Evolutionary conservation across 2,329 filamentous ascomycete species (phyloP).

Genomic region (Aspergillus sp.): DNA sequence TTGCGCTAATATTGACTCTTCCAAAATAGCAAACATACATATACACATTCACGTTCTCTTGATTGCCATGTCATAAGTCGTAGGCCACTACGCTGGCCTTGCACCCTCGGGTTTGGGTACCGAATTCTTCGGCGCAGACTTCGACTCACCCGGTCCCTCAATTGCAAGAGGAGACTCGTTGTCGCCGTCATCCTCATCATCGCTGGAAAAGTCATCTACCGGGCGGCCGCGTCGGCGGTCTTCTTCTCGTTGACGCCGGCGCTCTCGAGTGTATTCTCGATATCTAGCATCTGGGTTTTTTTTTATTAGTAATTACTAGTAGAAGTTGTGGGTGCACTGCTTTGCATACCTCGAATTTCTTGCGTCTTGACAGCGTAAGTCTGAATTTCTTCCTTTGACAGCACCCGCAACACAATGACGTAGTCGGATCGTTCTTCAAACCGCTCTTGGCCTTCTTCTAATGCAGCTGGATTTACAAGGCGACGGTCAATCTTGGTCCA

Average conservation of each 20-base stretch:
- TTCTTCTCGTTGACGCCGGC: slow-evolving; percentile 45
- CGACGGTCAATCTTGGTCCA: slow-evolving; percentile 93
- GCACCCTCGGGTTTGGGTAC: slow-evolving; percentile 9
- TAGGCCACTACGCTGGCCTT: not conserved
- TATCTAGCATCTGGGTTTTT: slow-evolving; percentile 33
- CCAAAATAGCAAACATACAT: slow-evolving; percentile 1
- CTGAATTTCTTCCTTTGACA: slow-evolving; percentile 87
- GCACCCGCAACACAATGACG: slow-evolving; percentile 85
- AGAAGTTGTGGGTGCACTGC: not conserved
- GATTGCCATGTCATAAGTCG: not conserved
- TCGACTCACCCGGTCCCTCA: slow-evolving; percentile 30
- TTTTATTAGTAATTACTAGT: slow-evolving; percentile 14
- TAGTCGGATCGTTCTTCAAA: slow-evolving; percentile 92
- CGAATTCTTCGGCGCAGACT: slow-evolving; percentile 10
- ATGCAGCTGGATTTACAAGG: slow-evolving; percentile 83
- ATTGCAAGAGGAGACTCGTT: slow-evolving; percentile 30
- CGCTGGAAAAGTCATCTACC: slow-evolving; percentile 33
- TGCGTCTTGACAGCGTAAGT: slow-evolving; percentile 79
- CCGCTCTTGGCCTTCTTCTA: slow-evolving; percentile 83
- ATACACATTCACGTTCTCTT: slow-evolving; percentile 4
- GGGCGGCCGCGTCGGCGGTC: slow-evolving; percentile 36
- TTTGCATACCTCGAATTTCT: slow-evolving; percentile 69
- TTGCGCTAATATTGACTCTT: not conserved
- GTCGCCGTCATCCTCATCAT: slow-evolving; percentile 38
- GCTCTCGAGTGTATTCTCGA: slow-evolving; percentile 36